Evolutionary conservation across 345 rosid species (phyloP), one percentile per base, ranked within the genome.

Genomic region (Melaleuca quinquenervia): DNA sequence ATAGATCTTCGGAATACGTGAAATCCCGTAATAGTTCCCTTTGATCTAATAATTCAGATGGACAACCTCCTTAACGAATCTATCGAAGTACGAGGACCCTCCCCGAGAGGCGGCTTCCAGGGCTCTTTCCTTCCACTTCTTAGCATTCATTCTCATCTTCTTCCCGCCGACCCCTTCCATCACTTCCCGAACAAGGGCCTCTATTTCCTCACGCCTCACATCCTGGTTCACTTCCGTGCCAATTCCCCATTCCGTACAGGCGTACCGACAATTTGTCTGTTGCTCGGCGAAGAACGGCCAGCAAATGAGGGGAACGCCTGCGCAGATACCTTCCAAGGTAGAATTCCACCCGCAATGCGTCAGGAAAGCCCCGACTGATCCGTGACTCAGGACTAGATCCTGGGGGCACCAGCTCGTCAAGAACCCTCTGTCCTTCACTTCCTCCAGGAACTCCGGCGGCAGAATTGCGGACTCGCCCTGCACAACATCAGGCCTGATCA

Each of bases 321-420:
- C 85, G 27, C 85, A 49, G 44, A 90, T 44, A 24, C 87, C 49
- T 85, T 91, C 91, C 52, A 88, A 2, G 3, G 24, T 70, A 12
- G 91, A 91, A 70, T 91, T 91, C 90, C 91, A 90, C 24, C 91
- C 93, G 8, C n/a, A n/a, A n/a, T n/a, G n/a, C n/a, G n/a, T n/a
- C n/a, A n/a, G n/a, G n/a, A n/a, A n/a, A n/a, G n/a, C n/a, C n/a
- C n/a, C n/a, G n/a, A n/a, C n/a, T n/a, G n/a, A n/a, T n/a, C n/a
- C n/a, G n/a, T n/a, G n/a, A n/a, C n/a, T n/a, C n/a, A n/a, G n/a
- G n/a, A n/a, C n/a, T n/a, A n/a, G n/a, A n/a, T n/a, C n/a, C n/a
- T n/a, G n/a, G n/a, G n/a, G n/a, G n/a, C n/a, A n/a, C n/a, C n/a
- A n/a, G n/a, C n/a, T n/a, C n/a, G n/a, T n/a, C n/a, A n/a, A n/a